Evolutionary conservation across 2,329 filamentous ascomycete species (phyloP).

Genomic region (Pseudogymnoascus sp.): DNA sequence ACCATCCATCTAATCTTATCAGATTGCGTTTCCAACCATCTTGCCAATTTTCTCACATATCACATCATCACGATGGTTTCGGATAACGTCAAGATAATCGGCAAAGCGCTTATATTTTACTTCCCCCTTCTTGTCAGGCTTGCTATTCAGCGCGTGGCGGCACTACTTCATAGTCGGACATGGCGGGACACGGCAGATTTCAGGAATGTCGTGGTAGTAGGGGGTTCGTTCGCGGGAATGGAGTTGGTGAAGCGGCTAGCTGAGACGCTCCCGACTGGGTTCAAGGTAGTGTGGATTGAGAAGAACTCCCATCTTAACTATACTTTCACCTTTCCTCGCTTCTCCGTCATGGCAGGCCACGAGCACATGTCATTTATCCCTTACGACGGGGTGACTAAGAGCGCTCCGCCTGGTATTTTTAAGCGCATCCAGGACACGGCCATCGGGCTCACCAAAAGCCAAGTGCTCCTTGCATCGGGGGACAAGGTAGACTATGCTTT

Average conservation of each 20-base stretch:
- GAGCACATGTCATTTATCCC: conserved; percentile 44
- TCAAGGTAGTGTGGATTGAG: conserved; percentile 40
- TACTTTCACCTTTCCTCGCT: conserved; percentile 41
- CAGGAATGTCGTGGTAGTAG: conserved; percentile 34
- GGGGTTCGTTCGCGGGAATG: conserved; percentile 37
- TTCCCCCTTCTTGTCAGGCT: not conserved
- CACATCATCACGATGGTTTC: not conserved
- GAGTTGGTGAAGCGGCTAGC: conserved; percentile 29
- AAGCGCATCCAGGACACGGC: conserved; percentile 27
- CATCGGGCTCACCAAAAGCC: conserved; percentile 21
- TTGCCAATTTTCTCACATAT: not conserved
- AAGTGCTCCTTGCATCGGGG: conserved; percentile 29
- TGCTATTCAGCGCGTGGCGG: not conserved
- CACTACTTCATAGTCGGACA: not conserved
- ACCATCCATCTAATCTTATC: not conserved
- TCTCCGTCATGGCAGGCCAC: conserved; percentile 34
- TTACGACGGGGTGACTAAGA: conserved; percentile 28
- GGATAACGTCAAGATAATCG: not conserved
- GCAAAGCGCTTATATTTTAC: not conserved
- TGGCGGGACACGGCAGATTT: conserved; percentile 11
- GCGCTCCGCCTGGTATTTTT: conserved; percentile 27
- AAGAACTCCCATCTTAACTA: conserved; percentile 45
- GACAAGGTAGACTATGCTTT: conserved; percentile 33
- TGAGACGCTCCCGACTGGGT: conserved; percentile 35
- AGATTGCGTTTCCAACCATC: not conserved